Percentiles rank a stretch among this genome's conserved stretches.
These are phyloP conservation scores for Melocanna baccifera DNA, from an alignment of 176 grass and related monocot species.

Conservation along the genomic window DNA sequence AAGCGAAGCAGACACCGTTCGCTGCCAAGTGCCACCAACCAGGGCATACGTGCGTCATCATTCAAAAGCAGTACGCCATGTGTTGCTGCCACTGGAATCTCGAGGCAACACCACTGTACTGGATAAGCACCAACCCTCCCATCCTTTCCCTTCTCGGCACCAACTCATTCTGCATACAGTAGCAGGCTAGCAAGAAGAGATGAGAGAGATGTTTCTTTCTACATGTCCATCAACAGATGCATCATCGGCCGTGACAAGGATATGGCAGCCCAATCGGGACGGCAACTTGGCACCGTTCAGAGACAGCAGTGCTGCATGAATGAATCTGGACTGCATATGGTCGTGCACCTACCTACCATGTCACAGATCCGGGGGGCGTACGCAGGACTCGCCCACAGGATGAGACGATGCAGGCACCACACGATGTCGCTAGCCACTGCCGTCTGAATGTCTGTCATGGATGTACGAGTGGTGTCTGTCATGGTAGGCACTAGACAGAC, in stretches of 20 bases:
- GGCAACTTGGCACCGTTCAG: not conserved
- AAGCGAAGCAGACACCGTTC: not conserved
- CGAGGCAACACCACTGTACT: not conserved
- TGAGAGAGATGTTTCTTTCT: not conserved
- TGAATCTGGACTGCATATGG: conserved; percentile 6
- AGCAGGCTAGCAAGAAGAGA: not conserved
- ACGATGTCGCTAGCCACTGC: conserved; percentile 6
- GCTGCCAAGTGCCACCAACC: conserved; percentile 24
- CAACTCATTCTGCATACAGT: not conserved
- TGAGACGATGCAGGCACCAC: conserved; percentile 7
- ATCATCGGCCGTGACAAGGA: conserved; percentile 11
- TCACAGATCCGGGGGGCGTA: conserved; percentile 21
- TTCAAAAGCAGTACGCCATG: not conserved
- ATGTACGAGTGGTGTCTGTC: conserved; percentile 8
- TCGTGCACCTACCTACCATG: not conserved
- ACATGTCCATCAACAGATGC: not conserved
- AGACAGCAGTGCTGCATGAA: not conserved
- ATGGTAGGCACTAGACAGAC: not conserved
- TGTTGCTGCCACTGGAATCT: conserved; percentile 2
- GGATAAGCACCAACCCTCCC: not conserved
- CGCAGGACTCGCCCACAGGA: conserved; percentile 10
- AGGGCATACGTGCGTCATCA: not conserved
- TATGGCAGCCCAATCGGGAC: not conserved
- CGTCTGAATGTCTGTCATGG: conserved; percentile 2
- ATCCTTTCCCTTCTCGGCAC: conserved; percentile 1